Conservation (phyloP, 2,329 filamentous ascomycete species). For the Fusarium clavum region DNA sequence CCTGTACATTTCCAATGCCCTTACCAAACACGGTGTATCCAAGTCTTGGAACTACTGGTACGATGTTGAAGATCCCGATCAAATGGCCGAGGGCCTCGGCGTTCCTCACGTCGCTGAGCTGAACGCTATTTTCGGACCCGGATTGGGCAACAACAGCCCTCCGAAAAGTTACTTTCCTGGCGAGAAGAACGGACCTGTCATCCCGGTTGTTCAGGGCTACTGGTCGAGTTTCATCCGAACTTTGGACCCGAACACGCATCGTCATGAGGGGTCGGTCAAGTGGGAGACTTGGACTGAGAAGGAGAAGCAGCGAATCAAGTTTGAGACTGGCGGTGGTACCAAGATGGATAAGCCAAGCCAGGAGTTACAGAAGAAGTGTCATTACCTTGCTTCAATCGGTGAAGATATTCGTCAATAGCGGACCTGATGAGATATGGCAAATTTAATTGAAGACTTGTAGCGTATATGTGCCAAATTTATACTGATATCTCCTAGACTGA, state of each 20-base stretch:
- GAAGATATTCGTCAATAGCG: conserved; percentile 24
- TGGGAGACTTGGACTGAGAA: conserved; percentile 56
- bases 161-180: conserved; percentile 67
- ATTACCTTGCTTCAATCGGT: conserved; percentile 35
- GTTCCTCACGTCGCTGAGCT: conserved; percentile 76
- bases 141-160: conserved; percentile 56
- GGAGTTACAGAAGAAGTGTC: conserved; percentile 44
- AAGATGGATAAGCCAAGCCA: conserved; percentile 54
- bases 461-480: no score
- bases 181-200: conserved; percentile 66
- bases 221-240: conserved; percentile 79
- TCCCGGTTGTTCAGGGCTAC: conserved; percentile 74
- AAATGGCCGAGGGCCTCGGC: conserved; percentile 66
- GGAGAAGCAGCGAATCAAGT: conserved; percentile 51
- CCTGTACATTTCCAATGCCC: conserved; percentile 47
- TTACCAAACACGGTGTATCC: conserved; percentile 49
- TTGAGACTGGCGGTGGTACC: conserved; percentile 55
- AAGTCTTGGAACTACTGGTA: conserved; percentile 76
- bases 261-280: conserved; percentile 48
- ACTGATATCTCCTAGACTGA: no score
- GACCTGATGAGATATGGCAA: no score
- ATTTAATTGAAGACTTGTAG: no score
- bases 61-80: conserved; percentile 70
- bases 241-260: conserved; percentile 70
- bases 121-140: conserved; percentile 74